A percentile compares a stretch with the other conserved stretches of the same genome.
These are phyloP conservation scores for Paecilomyces sp. DNA, from an alignment of 2,329 filamentous ascomycete species.

Conservation along the genomic window DNA sequence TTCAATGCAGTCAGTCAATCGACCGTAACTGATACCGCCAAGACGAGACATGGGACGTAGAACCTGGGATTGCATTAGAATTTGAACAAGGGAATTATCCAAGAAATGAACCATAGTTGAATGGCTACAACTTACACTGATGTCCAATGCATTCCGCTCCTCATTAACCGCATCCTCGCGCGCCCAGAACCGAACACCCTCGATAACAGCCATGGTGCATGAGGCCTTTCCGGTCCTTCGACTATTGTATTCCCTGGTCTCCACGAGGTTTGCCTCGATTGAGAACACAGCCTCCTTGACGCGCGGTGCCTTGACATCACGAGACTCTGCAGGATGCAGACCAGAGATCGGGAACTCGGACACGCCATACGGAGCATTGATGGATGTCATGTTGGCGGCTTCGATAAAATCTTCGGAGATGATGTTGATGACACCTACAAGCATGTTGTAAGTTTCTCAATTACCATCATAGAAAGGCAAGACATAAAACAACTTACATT, in stretches of 20 bases:
- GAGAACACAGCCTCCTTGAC: slow-evolving; percentile 73
- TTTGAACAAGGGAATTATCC: background rate
- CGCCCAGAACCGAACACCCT: slow-evolving; percentile 77
- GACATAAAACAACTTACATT: slow-evolving; percentile 39
- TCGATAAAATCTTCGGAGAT: slow-evolving; percentile 76
- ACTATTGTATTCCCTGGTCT: slow-evolving; percentile 65
- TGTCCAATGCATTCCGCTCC: slow-evolving; percentile 63
- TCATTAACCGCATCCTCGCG: slow-evolving; percentile 75
- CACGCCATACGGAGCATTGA: slow-evolving; percentile 66
- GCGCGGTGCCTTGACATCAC: slow-evolving; percentile 58
- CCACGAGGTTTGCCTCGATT: slow-evolving; percentile 68
- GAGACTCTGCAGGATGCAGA: slow-evolving; percentile 57
- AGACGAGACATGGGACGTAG: slow-evolving; percentile 65
- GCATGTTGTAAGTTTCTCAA: background rate
- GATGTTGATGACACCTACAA: slow-evolving; percentile 63
- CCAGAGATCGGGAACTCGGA: slow-evolving; percentile 72
- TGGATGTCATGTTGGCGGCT: slow-evolving; percentile 66
- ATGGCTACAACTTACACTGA: slow-evolving; percentile 30
- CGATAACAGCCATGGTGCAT: slow-evolving; percentile 62
- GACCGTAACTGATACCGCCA: slow-evolving; percentile 74
- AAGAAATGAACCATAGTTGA: background rate
- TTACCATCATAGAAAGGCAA: too few species aligned
- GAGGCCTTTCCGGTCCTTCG: slow-evolving; percentile 61
- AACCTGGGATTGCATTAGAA: slow-evolving; percentile 31
- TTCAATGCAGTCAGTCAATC: slow-evolving; percentile 60